Conservation (phyloP, 371 early-diverging fungal species). For the Synchytrium microbalum region DNA sequence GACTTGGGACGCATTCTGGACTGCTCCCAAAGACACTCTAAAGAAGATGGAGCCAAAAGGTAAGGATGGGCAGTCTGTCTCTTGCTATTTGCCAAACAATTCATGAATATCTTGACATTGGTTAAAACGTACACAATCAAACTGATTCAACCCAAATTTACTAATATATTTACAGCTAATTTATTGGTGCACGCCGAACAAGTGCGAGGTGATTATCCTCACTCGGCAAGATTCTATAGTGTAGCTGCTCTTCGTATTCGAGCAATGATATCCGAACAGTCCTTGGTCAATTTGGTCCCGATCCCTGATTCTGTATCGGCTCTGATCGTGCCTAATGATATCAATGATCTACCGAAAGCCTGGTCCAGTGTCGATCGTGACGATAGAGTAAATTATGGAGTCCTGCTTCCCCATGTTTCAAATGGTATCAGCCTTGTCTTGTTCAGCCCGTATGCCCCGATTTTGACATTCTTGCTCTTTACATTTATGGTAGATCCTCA, state of each 20-base stretch:
- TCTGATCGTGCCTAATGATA: no score
- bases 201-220: constrained; percentile 3
- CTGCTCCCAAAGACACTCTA: constrained; percentile 1
- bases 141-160: background rate
- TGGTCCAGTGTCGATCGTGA: background rate
- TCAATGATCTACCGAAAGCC: constrained; percentile 1
- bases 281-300: background rate
- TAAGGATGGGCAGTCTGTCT: background rate
- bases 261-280: constrained; percentile 1
- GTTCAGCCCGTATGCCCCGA: no score
- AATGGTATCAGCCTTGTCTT: background rate
- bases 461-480: no score
- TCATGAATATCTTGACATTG: no score
- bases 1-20: constrained; percentile 3
- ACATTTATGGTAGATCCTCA: background rate
- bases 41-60: constrained; percentile 7
- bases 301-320: background rate
- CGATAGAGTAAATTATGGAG: background rate
- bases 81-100: background rate
- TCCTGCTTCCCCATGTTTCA: background rate
- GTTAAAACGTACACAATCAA: no score
- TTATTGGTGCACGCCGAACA: background rate
- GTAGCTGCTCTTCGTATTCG: background rate
- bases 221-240: background rate
- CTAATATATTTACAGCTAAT: background rate